Conservation (phyloP, 139 green algal genomes). For the Tetratostichococcus sp. region DNA sequence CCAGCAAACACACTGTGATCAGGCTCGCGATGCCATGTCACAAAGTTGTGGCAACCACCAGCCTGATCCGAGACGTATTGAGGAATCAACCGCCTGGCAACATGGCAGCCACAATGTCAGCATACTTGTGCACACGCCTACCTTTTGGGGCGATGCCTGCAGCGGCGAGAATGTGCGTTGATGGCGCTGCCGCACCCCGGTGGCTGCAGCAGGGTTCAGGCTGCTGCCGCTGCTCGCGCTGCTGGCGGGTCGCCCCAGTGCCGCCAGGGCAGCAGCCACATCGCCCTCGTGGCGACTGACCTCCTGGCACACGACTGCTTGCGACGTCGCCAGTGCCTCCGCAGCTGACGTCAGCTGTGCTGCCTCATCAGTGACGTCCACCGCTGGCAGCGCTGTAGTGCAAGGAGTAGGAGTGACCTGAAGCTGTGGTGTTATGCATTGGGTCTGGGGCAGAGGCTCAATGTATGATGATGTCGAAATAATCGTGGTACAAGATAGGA, state of each 20-base stretch:
- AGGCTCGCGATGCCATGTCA: no score
- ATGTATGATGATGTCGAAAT: no score
- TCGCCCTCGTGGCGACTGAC: slow-evolving; percentile 8
- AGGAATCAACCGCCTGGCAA: no score
- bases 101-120: no score
- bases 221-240: slow-evolving; percentile 8
- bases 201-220: no score
- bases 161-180: not conserved
- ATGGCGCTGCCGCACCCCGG: not conserved
- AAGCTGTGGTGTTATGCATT: not conserved
- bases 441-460: slow-evolving; percentile 11
- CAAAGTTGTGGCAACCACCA: not conserved
- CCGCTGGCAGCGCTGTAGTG: slow-evolving; percentile 5
- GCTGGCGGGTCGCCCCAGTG: not conserved
- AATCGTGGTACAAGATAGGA: no score
- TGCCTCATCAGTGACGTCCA: slow-evolving; percentile 41
- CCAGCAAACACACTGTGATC: no score
- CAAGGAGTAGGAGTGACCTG: not conserved
- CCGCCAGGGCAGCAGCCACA: slow-evolving; percentile 14
- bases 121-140: no score
- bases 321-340: not conserved
- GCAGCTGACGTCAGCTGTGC: slow-evolving; percentile 1
- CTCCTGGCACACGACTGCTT: slow-evolving; percentile 1
- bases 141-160: no score
- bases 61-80: no score